phyloP scores from a whole-genome alignment of 2,329 filamentous ascomycete species.

The Xylaria sp. region DNA sequence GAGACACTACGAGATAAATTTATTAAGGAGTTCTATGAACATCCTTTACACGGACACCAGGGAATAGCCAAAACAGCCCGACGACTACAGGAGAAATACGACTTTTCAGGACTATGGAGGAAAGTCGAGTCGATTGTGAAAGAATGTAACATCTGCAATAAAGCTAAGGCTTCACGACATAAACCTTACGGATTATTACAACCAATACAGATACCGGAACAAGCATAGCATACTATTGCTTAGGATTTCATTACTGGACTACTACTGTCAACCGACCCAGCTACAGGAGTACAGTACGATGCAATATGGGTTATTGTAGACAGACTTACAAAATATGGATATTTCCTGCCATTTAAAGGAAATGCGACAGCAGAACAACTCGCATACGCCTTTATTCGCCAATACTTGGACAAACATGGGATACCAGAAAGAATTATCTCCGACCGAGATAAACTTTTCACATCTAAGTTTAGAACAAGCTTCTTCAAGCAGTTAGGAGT shows the following conservation, averaged over 20 bases:
- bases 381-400: too few species aligned
- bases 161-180: constrained; percentile 3
- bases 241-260: neutral
- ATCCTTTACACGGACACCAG: too few species aligned
- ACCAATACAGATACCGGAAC: neutral
- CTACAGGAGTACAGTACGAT: too few species aligned
- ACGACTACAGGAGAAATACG: constrained; percentile 7
- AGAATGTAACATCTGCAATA: constrained; percentile 13
- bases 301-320: too few species aligned
- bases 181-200: constrained; percentile 10
- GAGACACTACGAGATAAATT: neutral
- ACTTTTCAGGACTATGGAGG: constrained; percentile 9
- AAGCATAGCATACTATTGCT: neutral
- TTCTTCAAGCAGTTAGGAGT: too few species aligned
- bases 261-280: too few species aligned
- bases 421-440: too few species aligned
- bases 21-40: neutral
- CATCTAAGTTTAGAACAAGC: too few species aligned
- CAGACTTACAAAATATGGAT: too few species aligned
- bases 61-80: neutral
- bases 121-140: constrained; percentile 1
- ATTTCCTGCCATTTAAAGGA: too few species aligned
- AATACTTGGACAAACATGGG: too few species aligned
- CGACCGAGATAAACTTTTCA: neutral
- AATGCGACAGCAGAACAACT: neutral